Conservation (phyloP, 1,284 basidiomycete genomes). For the Boletus mariae region DNA sequence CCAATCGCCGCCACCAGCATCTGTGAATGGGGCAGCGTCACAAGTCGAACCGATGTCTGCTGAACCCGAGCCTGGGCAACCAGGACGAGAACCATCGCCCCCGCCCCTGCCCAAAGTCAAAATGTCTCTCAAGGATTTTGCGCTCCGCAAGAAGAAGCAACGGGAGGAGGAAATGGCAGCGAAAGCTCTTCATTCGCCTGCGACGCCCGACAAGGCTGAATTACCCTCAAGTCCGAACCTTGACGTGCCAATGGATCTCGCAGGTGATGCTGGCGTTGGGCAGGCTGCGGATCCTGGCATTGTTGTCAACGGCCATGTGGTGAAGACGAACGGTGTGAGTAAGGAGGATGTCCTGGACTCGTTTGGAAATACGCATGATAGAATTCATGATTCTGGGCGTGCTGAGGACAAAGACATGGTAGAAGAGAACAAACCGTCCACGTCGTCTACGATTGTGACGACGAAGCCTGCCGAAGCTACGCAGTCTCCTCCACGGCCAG, state of each 20-base stretch:
- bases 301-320: slow-evolving; percentile 9
- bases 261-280: slow-evolving; percentile 1
- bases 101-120: slow-evolving; percentile 43
- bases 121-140: slow-evolving; percentile 48
- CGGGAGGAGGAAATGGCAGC: slow-evolving; percentile 38
- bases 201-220: slow-evolving; percentile 12
- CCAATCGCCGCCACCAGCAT: not conserved
- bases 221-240: slow-evolving; percentile 21
- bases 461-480: not conserved
- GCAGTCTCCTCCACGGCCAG: slow-evolving; percentile 1
- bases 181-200: slow-evolving; percentile 27
- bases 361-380: not conserved
- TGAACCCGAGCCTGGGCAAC: slow-evolving; percentile 9
- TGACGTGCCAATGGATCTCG: slow-evolving; percentile 16
- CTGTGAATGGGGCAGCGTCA: slow-evolving; percentile 3
- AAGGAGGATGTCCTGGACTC: not conserved
- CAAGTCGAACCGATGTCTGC: slow-evolving; percentile 9
- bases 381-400: not conserved
- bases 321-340: slow-evolving; percentile 7
- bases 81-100: slow-evolving; percentile 17
- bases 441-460: not conserved
- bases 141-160: slow-evolving; percentile 43
- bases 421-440: not conserved
- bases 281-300: slow-evolving; percentile 1
- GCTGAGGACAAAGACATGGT: not conserved